phyloP scores from a whole-genome alignment of 2,329 filamentous ascomycete genomes.

The Calonectria pteridis region DNA sequence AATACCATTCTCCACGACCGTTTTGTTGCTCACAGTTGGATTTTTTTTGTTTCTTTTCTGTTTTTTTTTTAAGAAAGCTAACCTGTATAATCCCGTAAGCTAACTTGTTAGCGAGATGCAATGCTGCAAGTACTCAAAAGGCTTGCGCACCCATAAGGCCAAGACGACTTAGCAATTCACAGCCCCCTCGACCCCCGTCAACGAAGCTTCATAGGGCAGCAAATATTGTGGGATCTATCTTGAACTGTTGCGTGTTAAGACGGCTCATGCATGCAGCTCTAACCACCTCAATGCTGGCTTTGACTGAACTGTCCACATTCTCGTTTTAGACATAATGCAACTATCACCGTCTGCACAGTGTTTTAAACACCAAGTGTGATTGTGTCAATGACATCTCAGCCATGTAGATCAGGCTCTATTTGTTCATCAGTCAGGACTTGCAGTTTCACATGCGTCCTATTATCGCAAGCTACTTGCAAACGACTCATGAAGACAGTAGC shows the following conservation, averaged over 20 bases:
- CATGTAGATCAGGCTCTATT: background rate
- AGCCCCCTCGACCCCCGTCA: background rate
- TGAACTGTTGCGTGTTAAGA: background rate
- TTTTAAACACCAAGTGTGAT: no score
- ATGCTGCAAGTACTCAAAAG: no score
- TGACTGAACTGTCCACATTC: background rate
- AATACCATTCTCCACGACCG: background rate
- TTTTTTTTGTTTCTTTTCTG: background rate
- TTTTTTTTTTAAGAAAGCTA: no score
- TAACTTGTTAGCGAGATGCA: no score
- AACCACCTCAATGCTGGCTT: background rate
- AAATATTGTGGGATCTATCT: background rate
- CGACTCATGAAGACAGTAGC: background rate
- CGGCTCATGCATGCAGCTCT: background rate
- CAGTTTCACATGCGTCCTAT: background rate
- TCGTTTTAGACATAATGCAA: background rate
- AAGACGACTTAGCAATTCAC: no score
- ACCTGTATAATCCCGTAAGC: no score
- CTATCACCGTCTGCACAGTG: background rate
- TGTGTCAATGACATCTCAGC: background rate
- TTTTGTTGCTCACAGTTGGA: background rate
- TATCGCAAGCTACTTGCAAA: background rate
- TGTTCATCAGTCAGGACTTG: background rate
- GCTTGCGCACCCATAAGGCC: no score
- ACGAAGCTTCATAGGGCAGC: background rate